Base-by-base conservation (phyloP, 2,329 filamentous ascomycete genomes). In the Xenoacremonium recifei region DNA sequence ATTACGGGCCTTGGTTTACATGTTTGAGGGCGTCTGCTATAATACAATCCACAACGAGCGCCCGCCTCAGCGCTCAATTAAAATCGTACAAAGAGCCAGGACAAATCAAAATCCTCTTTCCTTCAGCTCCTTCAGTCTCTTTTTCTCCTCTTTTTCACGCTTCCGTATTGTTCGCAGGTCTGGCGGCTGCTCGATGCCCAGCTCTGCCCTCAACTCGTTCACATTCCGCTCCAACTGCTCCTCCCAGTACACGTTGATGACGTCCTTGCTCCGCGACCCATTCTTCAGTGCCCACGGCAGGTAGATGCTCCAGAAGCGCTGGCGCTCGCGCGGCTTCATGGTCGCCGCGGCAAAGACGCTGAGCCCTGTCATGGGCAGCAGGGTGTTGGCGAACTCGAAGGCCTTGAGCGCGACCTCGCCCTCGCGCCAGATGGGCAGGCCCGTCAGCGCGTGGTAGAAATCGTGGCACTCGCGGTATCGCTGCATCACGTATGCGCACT, bases 211-310 rank as follows among this genome's bases (percentile, higher is more conserved):
- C 62, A 99, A 61, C 51, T 84, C 87, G 38, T 81, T 76, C 19
- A 95, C 88, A 65, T 95, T 85, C 43, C 82, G 87, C 69, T 91
- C 85, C 53, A 99, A 68, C 69, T 92, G 80, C 72, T 97, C 89
- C 68, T 99, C 93, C 93, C 93, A 99, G 62, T 96, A 99, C 2
- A 99, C 84, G 65, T 96, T 96, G 53, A 99, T 91, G 23, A 97
- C 73, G 60, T 95, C 88, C 57, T 86, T 81, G 35, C 82, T 78
- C 41, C 78, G 70, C 50, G 89, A 65, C 12, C 93, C 93, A 64
- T 95, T 97, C 40, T 80, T 72, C 33, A 96, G 67, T 25, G 93
- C 93, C 93, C 93, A 99, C 1, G 93, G 93, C 39, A 92, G 70
- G 66, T 96, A 95, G 1, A 82, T 82, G 5, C 69, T 66, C 59